phyloP scores from a whole-genome alignment of 305 asterid genomes.

The Solanum hybrid region DNA sequence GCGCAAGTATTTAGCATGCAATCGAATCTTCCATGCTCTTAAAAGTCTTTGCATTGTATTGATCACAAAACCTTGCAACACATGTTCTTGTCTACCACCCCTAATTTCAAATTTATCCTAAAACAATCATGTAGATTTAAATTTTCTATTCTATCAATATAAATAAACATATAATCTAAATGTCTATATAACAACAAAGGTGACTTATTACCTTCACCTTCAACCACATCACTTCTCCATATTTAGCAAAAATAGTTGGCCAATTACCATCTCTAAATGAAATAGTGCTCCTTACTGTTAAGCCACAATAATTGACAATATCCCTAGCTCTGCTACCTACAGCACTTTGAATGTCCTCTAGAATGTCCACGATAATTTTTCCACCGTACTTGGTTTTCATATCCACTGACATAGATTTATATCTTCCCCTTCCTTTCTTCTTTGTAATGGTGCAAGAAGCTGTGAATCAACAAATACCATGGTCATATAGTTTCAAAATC shows the following conservation, averaged over 20 bases:
- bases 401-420: neutral
- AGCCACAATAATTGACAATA: constrained; percentile 1
- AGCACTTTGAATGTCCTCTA: neutral
- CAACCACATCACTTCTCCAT: neutral
- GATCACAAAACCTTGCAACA: neutral
- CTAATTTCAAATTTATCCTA: neutral
- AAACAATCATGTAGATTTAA: neutral
- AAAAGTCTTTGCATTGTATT: neutral
- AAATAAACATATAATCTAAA: no score
- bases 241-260: neutral
- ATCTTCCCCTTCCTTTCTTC: neutral
- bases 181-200: no score
- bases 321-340: neutral
- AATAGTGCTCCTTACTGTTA: neutral
- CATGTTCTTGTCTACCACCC: neutral
- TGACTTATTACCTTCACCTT: neutral
- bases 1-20: neutral
- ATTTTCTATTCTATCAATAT: no score
- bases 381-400: neutral
- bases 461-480: neutral
- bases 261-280: neutral
- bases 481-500: no score
- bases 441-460: neutral
- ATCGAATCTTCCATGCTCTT: neutral
- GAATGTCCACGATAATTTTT: neutral